Conservation (phyloP, 2,329 filamentous ascomycete species). For the Aureobasidium sp. region DNA sequence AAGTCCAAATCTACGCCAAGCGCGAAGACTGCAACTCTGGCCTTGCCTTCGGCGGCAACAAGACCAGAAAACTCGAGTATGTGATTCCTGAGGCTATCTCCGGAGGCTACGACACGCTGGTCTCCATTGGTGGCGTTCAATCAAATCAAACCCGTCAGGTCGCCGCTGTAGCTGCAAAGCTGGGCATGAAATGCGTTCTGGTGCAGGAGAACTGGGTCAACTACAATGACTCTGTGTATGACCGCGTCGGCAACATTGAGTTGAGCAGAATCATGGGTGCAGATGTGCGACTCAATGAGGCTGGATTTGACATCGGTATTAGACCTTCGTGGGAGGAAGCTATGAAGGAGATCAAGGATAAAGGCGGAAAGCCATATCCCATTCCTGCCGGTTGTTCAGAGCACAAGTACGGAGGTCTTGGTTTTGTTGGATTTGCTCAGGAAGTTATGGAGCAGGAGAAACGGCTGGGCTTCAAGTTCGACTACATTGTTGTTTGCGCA, state of each 20-base stretch:
- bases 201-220: constrained; percentile 28
- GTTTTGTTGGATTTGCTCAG: constrained; percentile 64
- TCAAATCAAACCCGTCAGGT: constrained; percentile 34
- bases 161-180: constrained; percentile 28
- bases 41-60: constrained; percentile 33
- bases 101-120: constrained; percentile 26
- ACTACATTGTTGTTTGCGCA: constrained; percentile 56
- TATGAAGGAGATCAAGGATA: constrained; percentile 44
- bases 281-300: constrained; percentile 53
- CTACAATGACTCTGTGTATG: constrained; percentile 13
- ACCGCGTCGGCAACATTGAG: constrained; percentile 20
- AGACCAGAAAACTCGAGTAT: constrained; percentile 34
- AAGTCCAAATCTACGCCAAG: constrained; percentile 61
- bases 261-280: constrained; percentile 25
- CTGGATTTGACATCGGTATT: constrained; percentile 61
- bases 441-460: constrained; percentile 60
- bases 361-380: constrained; percentile 59
- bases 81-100: constrained; percentile 29
- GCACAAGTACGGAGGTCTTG: constrained; percentile 61
- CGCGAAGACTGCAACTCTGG: constrained; percentile 54
- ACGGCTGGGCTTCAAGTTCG: constrained; percentile 56
- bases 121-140: constrained; percentile 32
- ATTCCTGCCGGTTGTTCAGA: constrained; percentile 66
- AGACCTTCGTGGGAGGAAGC: constrained; percentile 47
- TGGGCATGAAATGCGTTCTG: constrained; percentile 27